Evolutionary conservation across 768 basidiomycete species (phyloP), one percentile per base, ranked within the genome.

Genomic region (Hericium rajendrae): DNA sequence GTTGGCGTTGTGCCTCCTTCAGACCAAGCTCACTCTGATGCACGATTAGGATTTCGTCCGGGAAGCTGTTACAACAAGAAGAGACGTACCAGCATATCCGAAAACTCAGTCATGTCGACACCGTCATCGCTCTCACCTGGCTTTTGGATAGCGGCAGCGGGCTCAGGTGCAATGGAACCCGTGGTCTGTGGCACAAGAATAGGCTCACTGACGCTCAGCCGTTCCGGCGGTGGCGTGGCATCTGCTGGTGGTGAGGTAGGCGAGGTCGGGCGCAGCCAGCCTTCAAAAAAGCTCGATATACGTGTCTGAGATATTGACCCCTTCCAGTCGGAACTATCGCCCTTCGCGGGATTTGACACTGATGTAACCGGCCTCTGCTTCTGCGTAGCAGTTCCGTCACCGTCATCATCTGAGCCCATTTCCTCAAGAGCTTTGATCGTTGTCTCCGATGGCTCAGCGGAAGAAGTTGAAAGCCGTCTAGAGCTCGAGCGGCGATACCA

Each of bases 401-500:
- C 67, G 16, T 74, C 72, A 41, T 77, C 77, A 2, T 77, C 78
- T 6, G 70, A 71, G 61, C 80, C 79, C 60, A 82, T 72, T 46
- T 81, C 66, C 3, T 78, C 75, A 16, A 73, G 76, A 3, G 73
- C 74, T 48, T 72, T 72, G 48, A 82, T 70, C 0, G 80, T 81
- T 24, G 74, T 70, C 32, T 83, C 76, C 2, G 82, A 83, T 2
- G 81, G 78, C 38, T 76, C 76, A 9, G 72, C 54, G 0, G 80
- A 78, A 22, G 74, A 66, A 13, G 71, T 69, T 2, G 82, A 80
- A 2, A 76, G 64, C 40, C 70, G 73, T 0, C 81, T 80, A 6
- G 83, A 78, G 59, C 79, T 86, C 18, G 83, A 81, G 16, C 86
- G 79, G 57, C 83, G 81, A 69, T 82, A 91, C 90, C 85, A 91